Conservation (phyloP, 495 filamentous ascomycete species). For the Astrothelium subdiscretum region DNA sequence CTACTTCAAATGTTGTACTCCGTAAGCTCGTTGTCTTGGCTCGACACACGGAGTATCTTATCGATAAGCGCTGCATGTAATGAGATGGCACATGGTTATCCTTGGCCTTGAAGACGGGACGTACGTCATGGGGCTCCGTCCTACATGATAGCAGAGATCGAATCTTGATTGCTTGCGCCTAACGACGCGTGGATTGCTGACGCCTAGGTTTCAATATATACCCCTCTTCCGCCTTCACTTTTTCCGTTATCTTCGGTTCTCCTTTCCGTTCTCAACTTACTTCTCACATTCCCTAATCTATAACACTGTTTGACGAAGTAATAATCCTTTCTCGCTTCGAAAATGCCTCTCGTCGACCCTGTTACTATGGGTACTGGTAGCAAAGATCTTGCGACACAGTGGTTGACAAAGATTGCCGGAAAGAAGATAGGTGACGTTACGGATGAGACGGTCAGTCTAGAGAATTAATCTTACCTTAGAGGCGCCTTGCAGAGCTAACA, state of each 20-base stretch:
- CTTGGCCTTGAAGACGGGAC: too few relatives aligned
- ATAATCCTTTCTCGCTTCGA: constrained; percentile 1
- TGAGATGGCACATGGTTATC: neutral
- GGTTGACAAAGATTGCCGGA: constrained; percentile 19
- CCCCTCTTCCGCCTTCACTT: neutral
- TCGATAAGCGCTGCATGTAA: neutral
- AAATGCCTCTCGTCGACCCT: constrained; percentile 23
- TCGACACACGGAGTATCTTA: neutral
- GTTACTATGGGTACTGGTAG: constrained; percentile 13
- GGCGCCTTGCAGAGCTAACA: neutral
- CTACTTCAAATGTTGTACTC: too few relatives aligned
- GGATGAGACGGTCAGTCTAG: constrained; percentile 17
- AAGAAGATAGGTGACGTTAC: constrained; percentile 22
- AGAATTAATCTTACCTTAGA: neutral
- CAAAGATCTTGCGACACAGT: constrained; percentile 14
- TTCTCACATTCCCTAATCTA: neutral
- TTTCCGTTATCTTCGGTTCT: neutral
- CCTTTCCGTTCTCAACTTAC: neutral
- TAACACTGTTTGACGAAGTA: neutral
- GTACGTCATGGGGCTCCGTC: neutral
- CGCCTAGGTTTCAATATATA: neutral
- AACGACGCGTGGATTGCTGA: neutral
- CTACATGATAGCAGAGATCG: neutral
- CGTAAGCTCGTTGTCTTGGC: neutral
- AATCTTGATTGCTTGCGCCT: neutral